Conservation (phyloP, 805 yeast genomes). For the Suhomyces sp. region DNA sequence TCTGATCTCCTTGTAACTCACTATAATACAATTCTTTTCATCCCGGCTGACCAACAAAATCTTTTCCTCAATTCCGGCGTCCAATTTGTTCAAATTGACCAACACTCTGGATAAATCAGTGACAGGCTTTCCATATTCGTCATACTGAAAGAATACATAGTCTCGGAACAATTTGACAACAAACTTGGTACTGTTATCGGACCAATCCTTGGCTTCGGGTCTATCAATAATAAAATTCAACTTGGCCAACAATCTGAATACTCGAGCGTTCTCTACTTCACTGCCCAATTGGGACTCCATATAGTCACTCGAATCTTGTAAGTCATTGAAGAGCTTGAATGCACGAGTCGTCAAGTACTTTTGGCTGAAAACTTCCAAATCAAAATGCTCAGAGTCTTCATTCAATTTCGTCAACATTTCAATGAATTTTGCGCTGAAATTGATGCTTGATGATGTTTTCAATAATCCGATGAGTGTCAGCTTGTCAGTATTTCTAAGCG, state of each 20-base stretch:
- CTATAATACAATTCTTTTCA: constrained; percentile 80
- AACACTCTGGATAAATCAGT: constrained; percentile 82
- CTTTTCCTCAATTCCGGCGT: constrained; percentile 86
- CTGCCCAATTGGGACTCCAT: constrained; percentile 59
- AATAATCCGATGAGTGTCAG: constrained; percentile 14
- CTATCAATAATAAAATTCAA: constrained; percentile 75
- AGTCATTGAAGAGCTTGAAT: constrained; percentile 47
- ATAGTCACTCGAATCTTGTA: constrained; percentile 54
- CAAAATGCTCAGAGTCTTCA: constrained; percentile 20
- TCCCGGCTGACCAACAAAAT: constrained; percentile 78
- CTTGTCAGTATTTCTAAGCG: constrained; percentile 17
- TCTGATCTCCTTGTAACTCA: constrained; percentile 80
- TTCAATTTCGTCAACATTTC: constrained; percentile 29
- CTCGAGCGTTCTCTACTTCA: constrained; percentile 85
- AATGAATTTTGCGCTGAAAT: constrained; percentile 47
- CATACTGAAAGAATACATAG: constrained; percentile 80
- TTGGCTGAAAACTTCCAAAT: constrained; percentile 23
- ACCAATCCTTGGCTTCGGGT: constrained; percentile 63
- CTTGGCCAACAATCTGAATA: constrained; percentile 80
- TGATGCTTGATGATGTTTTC: constrained; percentile 13
- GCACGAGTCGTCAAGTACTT: constrained; percentile 33
- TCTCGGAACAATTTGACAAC: constrained; percentile 67
- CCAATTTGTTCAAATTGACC: constrained; percentile 79
- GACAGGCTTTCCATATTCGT: constrained; percentile 73
- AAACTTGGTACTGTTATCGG: constrained; percentile 73